Evolutionary conservation across 1,139 yeast genomes (phyloP).

Genomic region (Hansenula lynferdii): DNA sequence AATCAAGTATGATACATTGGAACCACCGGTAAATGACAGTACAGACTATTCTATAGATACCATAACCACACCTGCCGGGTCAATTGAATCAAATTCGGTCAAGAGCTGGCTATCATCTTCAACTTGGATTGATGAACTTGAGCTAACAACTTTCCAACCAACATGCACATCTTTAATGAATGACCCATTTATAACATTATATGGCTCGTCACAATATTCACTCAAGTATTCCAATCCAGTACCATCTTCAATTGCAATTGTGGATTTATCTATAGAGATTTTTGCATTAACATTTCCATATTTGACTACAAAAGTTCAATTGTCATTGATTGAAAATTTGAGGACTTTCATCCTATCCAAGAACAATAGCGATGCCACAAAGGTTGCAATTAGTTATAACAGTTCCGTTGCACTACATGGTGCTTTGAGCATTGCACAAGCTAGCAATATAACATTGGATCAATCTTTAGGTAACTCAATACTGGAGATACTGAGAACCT

Average conservation of each 20-base stretch:
- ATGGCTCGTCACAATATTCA: conserved; percentile 22
- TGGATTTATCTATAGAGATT: conserved; percentile 75
- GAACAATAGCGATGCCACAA: conserved; percentile 30
- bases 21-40: background rate
- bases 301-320: conserved; percentile 77
- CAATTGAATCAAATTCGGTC: conserved; percentile 23
- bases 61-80: conserved; percentile 8
- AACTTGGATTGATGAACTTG: conserved; percentile 31
- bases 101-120: conserved; percentile 27
- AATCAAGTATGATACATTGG: conserved; percentile 17
- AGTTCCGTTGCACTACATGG: conserved; percentile 61
- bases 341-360: conserved; percentile 46
- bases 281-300: conserved; percentile 69
- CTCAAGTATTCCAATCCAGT: conserved; percentile 25
- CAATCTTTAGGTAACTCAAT: conserved; percentile 42
- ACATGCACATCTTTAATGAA: conserved; percentile 33
- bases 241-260: conserved; percentile 46
- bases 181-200: conserved; percentile 32
- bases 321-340: conserved; percentile 77
- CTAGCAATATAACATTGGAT: conserved; percentile 11
- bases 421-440: conserved; percentile 31
- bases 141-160: conserved; percentile 30
- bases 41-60: conserved; percentile 19
- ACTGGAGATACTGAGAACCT: conserved; percentile 51
- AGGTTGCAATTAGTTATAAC: conserved; percentile 55